Conservation (phyloP, 768 basidiomycete genomes). For the Russula griseocarnosa region DNA sequence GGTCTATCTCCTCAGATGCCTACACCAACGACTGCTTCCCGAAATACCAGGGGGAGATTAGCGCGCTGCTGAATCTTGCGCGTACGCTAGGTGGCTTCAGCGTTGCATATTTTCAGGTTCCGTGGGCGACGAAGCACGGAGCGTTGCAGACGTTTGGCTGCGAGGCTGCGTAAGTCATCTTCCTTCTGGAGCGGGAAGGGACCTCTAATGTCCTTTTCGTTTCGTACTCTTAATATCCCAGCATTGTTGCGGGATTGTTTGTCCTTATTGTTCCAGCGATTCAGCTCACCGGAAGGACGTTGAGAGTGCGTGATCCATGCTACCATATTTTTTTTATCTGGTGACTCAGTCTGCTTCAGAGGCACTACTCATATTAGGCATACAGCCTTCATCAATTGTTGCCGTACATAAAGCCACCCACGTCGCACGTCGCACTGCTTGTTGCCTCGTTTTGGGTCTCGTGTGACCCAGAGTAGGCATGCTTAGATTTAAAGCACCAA, state of each 20-base stretch:
- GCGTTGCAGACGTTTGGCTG: slow-evolving; percentile 59
- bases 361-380: slow-evolving; percentile 19
- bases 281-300: slow-evolving; percentile 45
- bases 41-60: slow-evolving; percentile 54
- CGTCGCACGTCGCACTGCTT: too few relatives aligned
- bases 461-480: not conserved
- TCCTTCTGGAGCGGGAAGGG: not conserved
- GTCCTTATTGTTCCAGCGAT: slow-evolving; percentile 49
- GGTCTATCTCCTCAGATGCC: slow-evolving; percentile 36
- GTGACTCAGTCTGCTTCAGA: slow-evolving; percentile 2
- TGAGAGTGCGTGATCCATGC: slow-evolving; percentile 41
- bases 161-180: slow-evolving; percentile 52
- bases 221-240: slow-evolving; percentile 23
- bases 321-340: not conserved
- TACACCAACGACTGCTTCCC: slow-evolving; percentile 52
- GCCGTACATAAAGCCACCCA: not conserved
- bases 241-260: slow-evolving; percentile 50
- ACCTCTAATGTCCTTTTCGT: not conserved
- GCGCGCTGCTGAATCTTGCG: slow-evolving; percentile 55
- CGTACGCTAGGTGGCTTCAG: slow-evolving; percentile 57
- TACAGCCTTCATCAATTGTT: not conserved
- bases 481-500: too few relatives aligned
- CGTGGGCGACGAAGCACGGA: slow-evolving; percentile 58
- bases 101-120: slow-evolving; percentile 64
- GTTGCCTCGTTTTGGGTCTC: not conserved